Evolutionary conservation across 148 eudicot species (phyloP), one percentile per base, ranked within the genome.

Genomic region (Cornus kousa): DNA sequence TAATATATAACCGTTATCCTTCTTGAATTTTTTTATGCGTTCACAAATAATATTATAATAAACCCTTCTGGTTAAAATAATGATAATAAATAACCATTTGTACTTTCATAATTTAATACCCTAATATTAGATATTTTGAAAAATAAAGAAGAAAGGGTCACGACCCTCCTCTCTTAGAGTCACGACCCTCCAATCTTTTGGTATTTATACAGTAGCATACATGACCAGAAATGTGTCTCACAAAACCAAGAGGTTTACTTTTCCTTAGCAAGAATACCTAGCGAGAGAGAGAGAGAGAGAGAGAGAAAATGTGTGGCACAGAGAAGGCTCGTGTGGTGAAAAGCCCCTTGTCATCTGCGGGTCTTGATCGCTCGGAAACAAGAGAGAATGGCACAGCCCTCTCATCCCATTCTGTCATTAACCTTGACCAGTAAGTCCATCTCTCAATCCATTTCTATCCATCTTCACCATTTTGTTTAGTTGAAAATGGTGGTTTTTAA

Each of bases 361-460:
- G 5, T 20, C 16, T 5, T 20, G n/a, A 3, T 16, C 28, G 1
- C 28, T 2, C n/a, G 1, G 67, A 24, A 46, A 76, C 68, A 39
- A 80, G 74, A 23, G 78, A 68, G 72, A 20, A 43, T 43, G 48
- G 48, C 48, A 43, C 48, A 9, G 64, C 24, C 74, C 48, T 14
- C 6, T 35, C 79, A 20, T 59, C 74, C 3, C 84, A 66, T 10
- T 33, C 68, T 48, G 46, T 79, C 22, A 79, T 85, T 82, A 85
- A 85, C 48, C 84, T 85, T 24, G 87, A 85, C 32, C 87, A 85
- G 87, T 82, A 82, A 72, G 72, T 81, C 28, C 28, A 28, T 28
- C 75, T 81, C 67, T 28, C 50, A 28, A n/a, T n/a, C n/a, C n/a
- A n/a, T n/a, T n/a, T n/a, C n/a, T n/a, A n/a, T 23, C 22, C 48